Evolutionary conservation across 1,284 basidiomycete genomes (phyloP).

Genomic region (Pseudozyma pruni): DNA sequence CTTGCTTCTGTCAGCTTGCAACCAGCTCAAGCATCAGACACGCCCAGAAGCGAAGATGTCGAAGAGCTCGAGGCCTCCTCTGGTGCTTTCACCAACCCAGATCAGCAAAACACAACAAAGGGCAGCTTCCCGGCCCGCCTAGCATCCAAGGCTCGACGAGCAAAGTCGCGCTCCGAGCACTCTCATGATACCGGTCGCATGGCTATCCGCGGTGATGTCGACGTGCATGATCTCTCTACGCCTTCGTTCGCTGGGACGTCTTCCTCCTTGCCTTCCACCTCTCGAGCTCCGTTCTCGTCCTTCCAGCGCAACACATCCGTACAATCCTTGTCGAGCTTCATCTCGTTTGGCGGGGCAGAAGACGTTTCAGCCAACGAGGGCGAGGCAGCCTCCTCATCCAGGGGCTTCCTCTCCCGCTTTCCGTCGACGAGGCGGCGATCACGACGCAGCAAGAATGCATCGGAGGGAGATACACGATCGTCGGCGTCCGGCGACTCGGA

Average conservation of each 20-base stretch:
- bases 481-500: not conserved
- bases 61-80: slow-evolving; percentile 5
- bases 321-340: slow-evolving; percentile 8
- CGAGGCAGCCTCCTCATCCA: not conserved
- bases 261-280: not conserved
- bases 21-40: not conserved
- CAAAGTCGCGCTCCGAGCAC: slow-evolving; percentile 14
- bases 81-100: not conserved
- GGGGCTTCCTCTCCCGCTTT: slow-evolving; percentile 12
- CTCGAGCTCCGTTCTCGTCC: not conserved
- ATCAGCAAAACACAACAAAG: not conserved
- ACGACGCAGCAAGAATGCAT: slow-evolving; percentile 9
- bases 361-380: not conserved
- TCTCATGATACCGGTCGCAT: not conserved
- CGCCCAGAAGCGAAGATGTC: slow-evolving; percentile 13
- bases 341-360: not conserved
- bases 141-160: slow-evolving; percentile 2
- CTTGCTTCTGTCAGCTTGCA: not conserved
- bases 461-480: not conserved
- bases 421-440: slow-evolving; percentile 1
- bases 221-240: not conserved
- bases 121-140: not conserved
- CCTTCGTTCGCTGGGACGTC: not conserved
- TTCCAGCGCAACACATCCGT: slow-evolving; percentile 20
- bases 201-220: not conserved